Percentiles rank a stretch among this genome's conserved stretches.
Evolutionary conservation across 352 stramenopile species (phyloP).

Genomic region (Phytophthora idaei): DNA sequence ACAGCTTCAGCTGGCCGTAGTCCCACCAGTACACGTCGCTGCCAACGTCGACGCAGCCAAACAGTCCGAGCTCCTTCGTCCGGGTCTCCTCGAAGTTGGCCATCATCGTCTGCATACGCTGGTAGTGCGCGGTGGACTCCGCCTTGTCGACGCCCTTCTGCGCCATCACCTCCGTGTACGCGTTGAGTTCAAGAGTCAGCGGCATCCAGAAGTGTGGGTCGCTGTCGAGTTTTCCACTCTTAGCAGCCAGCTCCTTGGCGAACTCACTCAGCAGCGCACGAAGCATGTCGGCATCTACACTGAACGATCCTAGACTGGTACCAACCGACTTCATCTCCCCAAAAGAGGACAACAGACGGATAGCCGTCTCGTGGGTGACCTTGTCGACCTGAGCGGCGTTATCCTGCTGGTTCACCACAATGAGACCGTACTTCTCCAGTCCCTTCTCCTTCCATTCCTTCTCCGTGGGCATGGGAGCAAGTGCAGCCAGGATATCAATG

Average conservation of each 20-base stretch:
- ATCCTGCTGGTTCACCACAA: slow-evolving; percentile 94
- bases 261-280: slow-evolving; percentile 94
- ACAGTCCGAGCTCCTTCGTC: slow-evolving; percentile 84
- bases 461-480: slow-evolving; percentile 92
- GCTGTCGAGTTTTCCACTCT: slow-evolving; percentile 95
- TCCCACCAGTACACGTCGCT: slow-evolving; percentile 98
- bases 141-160: slow-evolving; percentile 91
- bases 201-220: slow-evolving; percentile 99
- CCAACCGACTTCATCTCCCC: slow-evolving; percentile 95
- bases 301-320: slow-evolving; percentile 96
- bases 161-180: slow-evolving; percentile 95
- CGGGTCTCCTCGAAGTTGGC: slow-evolving; percentile 75
- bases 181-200: slow-evolving; percentile 92
- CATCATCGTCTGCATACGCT: slow-evolving; percentile 94
- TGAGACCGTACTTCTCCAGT: slow-evolving; percentile 98
- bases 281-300: slow-evolving; percentile 93
- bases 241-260: slow-evolving; percentile 85
- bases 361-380: slow-evolving; percentile 96
- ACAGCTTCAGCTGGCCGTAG: slow-evolving; percentile 98
- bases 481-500: slow-evolving; percentile 97
- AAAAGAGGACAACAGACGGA: slow-evolving; percentile 92
- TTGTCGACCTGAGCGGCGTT: slow-evolving; percentile 97
- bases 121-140: slow-evolving; percentile 85
- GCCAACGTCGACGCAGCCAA: slow-evolving; percentile 97
- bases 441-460: slow-evolving; percentile 95